Base-by-base conservation (phyloP, 1,284 basidiomycete species). In the Entoloma clypeatum region DNA sequence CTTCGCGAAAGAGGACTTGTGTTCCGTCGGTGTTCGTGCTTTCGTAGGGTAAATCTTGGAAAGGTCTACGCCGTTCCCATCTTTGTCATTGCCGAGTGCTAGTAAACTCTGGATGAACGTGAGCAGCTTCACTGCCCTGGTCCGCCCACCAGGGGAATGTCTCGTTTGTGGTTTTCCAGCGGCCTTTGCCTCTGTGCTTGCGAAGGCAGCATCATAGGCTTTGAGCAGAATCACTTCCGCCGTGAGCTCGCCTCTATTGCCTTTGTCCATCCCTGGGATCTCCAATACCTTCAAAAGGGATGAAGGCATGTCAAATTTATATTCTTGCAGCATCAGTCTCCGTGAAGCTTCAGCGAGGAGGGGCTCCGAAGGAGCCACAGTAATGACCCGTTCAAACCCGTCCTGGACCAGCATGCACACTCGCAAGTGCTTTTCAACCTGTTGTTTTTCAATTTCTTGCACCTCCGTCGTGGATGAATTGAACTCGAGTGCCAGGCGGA, bases 341-440 rank as follows among this genome's bases (percentile, higher is more conserved):
- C 27, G 27, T 5, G 52, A 45, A 8, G 47, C 52, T 35, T 56
- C 51, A 1, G 54, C 44, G 4, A 52, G 43, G 18, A 54, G 32
- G 13, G 54, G 52, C 39, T 54, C 52, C 3, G 54, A 55, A 9
- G 53, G 26, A 5, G 53, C 46, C 7, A 52, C 30, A 1, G 62
- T 63, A 21, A 47, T 35, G 46, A 61, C 50, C 33, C 23, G 46
- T 32, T 55, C 47, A 23, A 57, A 48, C 7, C 41, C 45, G 2
- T 39, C 11, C 23, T 49, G 30, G 24, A 57, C 43, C 9, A 45
- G 48, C 21, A 63, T 49, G 37, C 58, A 54, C n/a, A 65, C 41
- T 3, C 60, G 55, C 51, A 62, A 48, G 36, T 65, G 61, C 2
- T 36, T 30, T 27, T 60, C 54, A 7, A 63, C 61, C 35, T 60